These are phyloP conservation scores for Eucalyptus tenuipes DNA, from an alignment of 345 rosid species.

Conservation along the genomic window DNA sequence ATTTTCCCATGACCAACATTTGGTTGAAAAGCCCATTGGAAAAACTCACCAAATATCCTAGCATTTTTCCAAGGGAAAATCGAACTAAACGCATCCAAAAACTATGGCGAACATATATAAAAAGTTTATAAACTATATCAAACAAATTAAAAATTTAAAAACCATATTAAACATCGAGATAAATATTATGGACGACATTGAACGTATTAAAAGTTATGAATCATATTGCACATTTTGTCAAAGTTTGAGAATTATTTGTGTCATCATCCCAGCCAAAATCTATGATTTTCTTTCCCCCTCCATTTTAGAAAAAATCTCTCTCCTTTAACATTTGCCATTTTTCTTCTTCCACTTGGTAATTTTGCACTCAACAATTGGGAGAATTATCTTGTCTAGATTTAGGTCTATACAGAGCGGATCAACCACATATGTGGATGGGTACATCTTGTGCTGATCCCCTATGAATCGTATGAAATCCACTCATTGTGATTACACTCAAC, in stretches of 20 bases:
- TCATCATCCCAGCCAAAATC: accelerated
- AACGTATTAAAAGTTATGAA: too few species aligned
- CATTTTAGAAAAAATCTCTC: background rate
- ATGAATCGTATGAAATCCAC: accelerated
- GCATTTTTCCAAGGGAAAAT: accelerated
- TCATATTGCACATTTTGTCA: too few species aligned
- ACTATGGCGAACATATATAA: too few species aligned
- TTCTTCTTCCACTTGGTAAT: background rate
- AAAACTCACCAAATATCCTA: too few species aligned
- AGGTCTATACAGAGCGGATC: background rate
- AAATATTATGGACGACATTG: too few species aligned
- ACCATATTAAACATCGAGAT: too few species aligned
- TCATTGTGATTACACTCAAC: background rate
- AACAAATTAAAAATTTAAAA: too few species aligned
- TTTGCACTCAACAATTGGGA: accelerated
- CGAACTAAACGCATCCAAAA: accelerated
- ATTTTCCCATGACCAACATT: too few species aligned
- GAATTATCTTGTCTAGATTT: too few species aligned
- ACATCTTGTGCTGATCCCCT: accelerated
- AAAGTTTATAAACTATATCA: too few species aligned
- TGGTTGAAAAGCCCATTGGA: too few species aligned
- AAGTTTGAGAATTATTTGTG: too few species aligned
- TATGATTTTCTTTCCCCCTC: background rate
- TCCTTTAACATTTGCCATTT: background rate
- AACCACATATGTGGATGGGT: background rate